Base-by-base conservation (phyloP, 257 asterid species). In the Solanum gracilifrons region DNA sequence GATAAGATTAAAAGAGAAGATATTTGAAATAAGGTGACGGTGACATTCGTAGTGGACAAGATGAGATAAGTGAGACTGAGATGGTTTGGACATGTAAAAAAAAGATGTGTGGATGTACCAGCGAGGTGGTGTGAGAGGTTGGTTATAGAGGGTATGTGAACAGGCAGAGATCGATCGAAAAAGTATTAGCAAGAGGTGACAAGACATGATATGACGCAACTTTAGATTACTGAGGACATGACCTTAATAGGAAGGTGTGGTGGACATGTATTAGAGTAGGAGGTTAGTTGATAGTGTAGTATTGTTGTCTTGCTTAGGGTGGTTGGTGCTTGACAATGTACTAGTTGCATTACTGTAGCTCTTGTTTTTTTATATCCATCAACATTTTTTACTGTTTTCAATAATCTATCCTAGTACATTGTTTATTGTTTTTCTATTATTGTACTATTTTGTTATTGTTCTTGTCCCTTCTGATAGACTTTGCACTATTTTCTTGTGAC, bases 151-250 rank as follows among this genome's bases (percentile, higher is more conserved):
- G 4, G 23, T 51, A 51, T 3, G 20, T 16, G 5, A 3, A 48
- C 21, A 15, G 58, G 3, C 3, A 48, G 58, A 15, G 23, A 2
- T 51, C 0, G 9, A 16, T 0, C 4, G 1, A 16, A 5, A 48
- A 51, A 16, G 21, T 16, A 51, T 51, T 51, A 0, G 1, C 8
- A 16, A 16, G 62, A 6, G 4, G 9, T 2, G 9, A 51, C 3
- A 51, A 51, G 4, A 51, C 3, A 51, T 2, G 9, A 51, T 51
- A 51, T 51, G 62, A 51, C 1, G 0, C 9, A 51, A 51, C 9
- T 51, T 51, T 16, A 51, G 9, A 16, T 51, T 16, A 51, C 1
- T 3, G 9, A 2, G 62, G 1, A 16, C 9, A 16, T 51, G 9
- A 51, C 9, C 9, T 48, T 48, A 51, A 51, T 51, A 51, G 23